Conservation (phyloP, 192 early-diverging fungal species). For the Backusella sp. region DNA sequence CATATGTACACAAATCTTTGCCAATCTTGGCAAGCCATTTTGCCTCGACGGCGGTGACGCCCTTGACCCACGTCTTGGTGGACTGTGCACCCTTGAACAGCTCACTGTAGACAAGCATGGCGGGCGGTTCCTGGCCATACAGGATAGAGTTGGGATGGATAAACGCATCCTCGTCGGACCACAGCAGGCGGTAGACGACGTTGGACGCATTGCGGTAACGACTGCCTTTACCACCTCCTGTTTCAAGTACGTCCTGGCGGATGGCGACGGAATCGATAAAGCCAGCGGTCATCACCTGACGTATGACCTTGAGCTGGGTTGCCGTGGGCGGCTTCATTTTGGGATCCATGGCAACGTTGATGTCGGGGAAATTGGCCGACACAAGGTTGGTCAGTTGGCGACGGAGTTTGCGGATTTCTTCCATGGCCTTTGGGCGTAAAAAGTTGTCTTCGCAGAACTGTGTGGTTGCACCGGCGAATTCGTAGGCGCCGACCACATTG, state of each 20-base stretch:
- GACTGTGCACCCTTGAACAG: conserved; percentile 49
- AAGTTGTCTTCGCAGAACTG: conserved; percentile 81
- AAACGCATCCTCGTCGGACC: conserved; percentile 71
- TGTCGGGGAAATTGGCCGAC: conserved; percentile 57
- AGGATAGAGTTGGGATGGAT: conserved; percentile 70
- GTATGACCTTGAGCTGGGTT: conserved; percentile 71
- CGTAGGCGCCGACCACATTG: conserved; percentile 88
- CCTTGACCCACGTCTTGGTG: conserved; percentile 45
- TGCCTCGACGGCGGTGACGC: conserved; percentile 68
- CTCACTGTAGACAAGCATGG: conserved; percentile 72
- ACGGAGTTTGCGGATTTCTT: conserved; percentile 76
- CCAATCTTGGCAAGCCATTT: conserved; percentile 83
- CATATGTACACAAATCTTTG: conserved; percentile 65
- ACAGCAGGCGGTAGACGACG: conserved; percentile 68
- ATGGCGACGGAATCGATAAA: conserved; percentile 93
- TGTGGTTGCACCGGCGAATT: conserved; percentile 61
- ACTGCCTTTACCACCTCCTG: conserved; percentile 39
- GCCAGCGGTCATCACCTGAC: conserved; percentile 86
- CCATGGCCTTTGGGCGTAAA: conserved; percentile 82
- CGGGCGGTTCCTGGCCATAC: conserved; percentile 61
- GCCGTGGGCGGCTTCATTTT: conserved; percentile 64
- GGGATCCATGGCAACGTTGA: conserved; percentile 59
- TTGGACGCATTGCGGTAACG: conserved; percentile 33
- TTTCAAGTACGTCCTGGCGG: conserved; percentile 74
- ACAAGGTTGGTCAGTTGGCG: conserved; percentile 73